A percentile compares a stretch with the other conserved stretches of the same genome.
Conservation (phyloP, 192 early-diverging fungal species). For the Coemansia sp. region DNA sequence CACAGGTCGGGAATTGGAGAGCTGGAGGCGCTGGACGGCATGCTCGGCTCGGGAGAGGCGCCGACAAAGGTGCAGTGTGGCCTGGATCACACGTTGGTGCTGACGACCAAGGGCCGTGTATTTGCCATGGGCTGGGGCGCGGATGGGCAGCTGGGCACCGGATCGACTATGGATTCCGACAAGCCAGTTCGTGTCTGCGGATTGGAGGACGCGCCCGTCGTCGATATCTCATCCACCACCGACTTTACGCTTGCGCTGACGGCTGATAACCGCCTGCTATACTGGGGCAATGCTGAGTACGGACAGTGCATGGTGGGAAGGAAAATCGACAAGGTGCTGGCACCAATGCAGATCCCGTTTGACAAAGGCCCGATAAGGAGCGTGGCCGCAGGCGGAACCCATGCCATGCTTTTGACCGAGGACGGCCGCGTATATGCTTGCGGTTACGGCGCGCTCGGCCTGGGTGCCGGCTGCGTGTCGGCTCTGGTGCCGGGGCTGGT, state of each 20-base stretch:
- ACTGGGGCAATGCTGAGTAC: conserved; percentile 74
- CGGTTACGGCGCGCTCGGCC: conserved; percentile 63
- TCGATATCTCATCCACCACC: conserved; percentile 55
- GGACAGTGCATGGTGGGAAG: conserved; percentile 59
- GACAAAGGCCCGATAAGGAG: conserved; percentile 25
- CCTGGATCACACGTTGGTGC: conserved; percentile 60
- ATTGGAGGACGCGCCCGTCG: conserved; percentile 35
- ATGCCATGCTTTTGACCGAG: conserved; percentile 50
- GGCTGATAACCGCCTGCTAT: conserved; percentile 52
- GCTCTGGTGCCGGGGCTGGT: conserved; percentile 48
- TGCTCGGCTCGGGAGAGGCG: conserved; percentile 20
- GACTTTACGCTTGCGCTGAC: conserved; percentile 61
- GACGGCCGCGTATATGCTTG: conserved; percentile 58
- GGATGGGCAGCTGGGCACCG: conserved; percentile 68
- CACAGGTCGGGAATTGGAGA: conserved; percentile 1
- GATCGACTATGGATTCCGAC: conserved; percentile 38
- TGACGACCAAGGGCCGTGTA: conserved; percentile 51
- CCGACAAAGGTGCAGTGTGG: conserved; percentile 59
- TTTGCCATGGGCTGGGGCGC: conserved; percentile 73
- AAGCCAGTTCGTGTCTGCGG: conserved; percentile 48
- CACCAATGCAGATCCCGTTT: conserved; percentile 50
- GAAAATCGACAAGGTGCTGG: conserved; percentile 50
- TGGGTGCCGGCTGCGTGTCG: conserved; percentile 43
- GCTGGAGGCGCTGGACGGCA: conserved; percentile 3
- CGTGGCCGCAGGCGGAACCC: conserved; percentile 66